Base-by-base conservation (phyloP, 192 early-diverging fungal genomes). In the Backusella mclennaniae region DNA sequence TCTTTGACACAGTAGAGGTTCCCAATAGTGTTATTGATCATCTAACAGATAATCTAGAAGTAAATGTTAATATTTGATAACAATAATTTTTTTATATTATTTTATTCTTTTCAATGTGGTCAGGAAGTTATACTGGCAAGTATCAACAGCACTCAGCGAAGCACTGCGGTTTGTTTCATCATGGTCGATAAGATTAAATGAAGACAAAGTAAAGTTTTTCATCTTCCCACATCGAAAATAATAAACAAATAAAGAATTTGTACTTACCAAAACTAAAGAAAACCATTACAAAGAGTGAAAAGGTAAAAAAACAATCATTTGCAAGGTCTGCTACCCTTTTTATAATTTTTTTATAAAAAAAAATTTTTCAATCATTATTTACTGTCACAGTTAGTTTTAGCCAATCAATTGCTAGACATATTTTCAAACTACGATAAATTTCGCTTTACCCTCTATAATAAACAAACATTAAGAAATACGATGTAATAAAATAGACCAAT, bases 121-220 rank as follows among this genome's bases (percentile, higher is more conserved):
- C 80, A 82, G 80, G 76, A 75, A 73, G 59, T 71, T 82, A 75
- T 82, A 82, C 80, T 82, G 80, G 80, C 80, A 82, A 82, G 80
- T 82, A 82, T 75, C 80, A 72, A 77, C 80, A 73, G 77, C 76
- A 73, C 80, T 82, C 80, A 82, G 80, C 80, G 80, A 77, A 82
- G 80, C 80, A 77, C 77, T 73, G 80, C 76, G 80, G 76, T 52
- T 82, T 82, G 35, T 82, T 67, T 82, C 80, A 70, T 74, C 80
- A 82, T 82, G 80, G 80, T 82, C 80, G 80, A 82, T 82, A 82
- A 75, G 80, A 74, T 73, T 75, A 75, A 75, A 72, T 77, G 76
- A 82, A 78, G 80, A 81, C 79, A 71, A 63, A 19, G 42, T 75
- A 35, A 26, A 29, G 26, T 66, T 75, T 74, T 75, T 75, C 74